Evolutionary conservation across 306 rosid genomes (phyloP).

Genomic region (Lupinus albus): DNA sequence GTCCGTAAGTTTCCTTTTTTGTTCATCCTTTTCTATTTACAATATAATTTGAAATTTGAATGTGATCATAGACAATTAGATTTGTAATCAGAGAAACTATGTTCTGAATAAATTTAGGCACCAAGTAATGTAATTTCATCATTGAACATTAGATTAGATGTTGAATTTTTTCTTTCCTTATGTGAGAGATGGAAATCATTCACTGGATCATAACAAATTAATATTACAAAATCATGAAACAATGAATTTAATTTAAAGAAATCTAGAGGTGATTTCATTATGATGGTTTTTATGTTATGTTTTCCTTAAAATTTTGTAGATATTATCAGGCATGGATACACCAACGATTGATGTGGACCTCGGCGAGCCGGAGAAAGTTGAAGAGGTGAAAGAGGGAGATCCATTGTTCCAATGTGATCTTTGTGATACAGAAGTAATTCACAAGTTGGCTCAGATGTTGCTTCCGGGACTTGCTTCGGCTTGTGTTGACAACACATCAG

Average conservation of each 20-base stretch:
- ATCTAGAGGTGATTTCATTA: background rate
- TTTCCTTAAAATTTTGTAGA: conserved; percentile 44
- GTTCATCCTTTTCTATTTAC: background rate
- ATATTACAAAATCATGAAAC: background rate
- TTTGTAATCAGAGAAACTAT: background rate
- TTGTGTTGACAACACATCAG: conserved; percentile 78
- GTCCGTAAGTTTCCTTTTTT: conserved; percentile 34
- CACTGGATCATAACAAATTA: background rate
- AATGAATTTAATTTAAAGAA: conserved; percentile 8
- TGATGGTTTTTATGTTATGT: background rate
- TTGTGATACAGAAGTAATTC: conserved; percentile 64
- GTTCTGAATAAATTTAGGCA: background rate
- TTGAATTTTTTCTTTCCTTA: background rate
- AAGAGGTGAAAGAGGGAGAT: conserved; percentile 54
- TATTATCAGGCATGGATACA: conserved; percentile 47
- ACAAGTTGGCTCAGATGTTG: conserved; percentile 73
- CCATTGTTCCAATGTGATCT: conserved; percentile 59
- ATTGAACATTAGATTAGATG: background rate
- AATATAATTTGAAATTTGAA: background rate
- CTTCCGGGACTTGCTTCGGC: conserved; percentile 80
- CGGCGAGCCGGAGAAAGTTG: conserved; percentile 61
- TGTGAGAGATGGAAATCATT: background rate
- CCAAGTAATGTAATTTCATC: background rate
- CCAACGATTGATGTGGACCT: conserved; percentile 54
- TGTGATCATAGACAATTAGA: background rate